A percentile compares a stretch with the other conserved stretches of the same genome.
Evolutionary conservation across 306 rosid species (phyloP).

Genomic region (Pachyrhizus erosus): DNA sequence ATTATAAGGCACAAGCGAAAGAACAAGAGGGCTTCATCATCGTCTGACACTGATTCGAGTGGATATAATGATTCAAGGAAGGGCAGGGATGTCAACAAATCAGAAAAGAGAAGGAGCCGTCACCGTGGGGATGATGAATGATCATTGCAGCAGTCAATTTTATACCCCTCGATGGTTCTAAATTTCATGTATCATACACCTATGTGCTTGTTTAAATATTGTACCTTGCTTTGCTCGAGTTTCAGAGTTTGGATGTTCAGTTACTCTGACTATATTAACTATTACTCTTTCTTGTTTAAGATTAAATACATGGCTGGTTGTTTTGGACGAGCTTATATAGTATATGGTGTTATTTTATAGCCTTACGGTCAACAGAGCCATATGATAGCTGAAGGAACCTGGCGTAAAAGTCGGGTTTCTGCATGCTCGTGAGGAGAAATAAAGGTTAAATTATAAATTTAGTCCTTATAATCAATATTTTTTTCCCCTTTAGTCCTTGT

Average conservation of each 20-base stretch:
- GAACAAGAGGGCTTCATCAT: constrained; percentile 60
- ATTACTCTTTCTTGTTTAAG: not conserved
- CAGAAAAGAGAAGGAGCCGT: constrained; percentile 69
- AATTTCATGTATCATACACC: not conserved
- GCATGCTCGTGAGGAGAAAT: not conserved
- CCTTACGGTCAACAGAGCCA: not conserved
- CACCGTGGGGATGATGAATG: constrained; percentile 54
- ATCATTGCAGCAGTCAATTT: not conserved
- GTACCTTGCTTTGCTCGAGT: not conserved
- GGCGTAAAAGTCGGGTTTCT: not conserved
- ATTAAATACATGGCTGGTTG: not conserved
- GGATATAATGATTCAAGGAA: constrained; percentile 58
- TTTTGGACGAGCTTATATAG: not conserved
- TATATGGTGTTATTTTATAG: not conserved
- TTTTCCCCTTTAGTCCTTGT: not conserved
- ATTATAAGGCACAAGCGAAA: constrained; percentile 53
- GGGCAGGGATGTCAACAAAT: constrained; percentile 66
- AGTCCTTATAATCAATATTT: not conserved
- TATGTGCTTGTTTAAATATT: not conserved
- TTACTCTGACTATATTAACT: constrained; percentile 11
- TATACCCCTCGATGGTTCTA: not conserved
- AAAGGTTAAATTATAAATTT: no score
- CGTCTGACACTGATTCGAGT: constrained; percentile 57
- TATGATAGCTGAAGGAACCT: not conserved
- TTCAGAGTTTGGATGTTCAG: constrained; percentile 26